Evolutionary conservation across 2,329 filamentous ascomycete genomes (phyloP).

Genomic region (Metarhizium robertsii): DNA sequence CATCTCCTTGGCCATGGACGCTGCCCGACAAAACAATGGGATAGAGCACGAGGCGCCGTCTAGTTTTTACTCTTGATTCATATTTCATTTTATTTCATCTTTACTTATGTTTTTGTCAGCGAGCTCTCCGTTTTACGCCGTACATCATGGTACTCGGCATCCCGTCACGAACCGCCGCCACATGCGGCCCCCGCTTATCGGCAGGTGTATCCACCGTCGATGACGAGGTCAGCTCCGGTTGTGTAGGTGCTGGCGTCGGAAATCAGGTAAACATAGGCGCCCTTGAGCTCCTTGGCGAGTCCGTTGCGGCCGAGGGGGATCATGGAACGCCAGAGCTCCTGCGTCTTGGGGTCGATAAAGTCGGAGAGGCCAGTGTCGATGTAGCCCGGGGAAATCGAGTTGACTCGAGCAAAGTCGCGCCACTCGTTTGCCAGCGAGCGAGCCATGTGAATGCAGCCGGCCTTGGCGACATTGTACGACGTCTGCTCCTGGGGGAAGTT

Average conservation of each 20-base stretch:
- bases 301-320: constrained; percentile 66
- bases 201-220: constrained; percentile 60
- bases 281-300: constrained; percentile 61
- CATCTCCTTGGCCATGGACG: too few species aligned
- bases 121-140: too few species aligned
- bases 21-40: too few species aligned
- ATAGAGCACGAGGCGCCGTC: too few species aligned
- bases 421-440: constrained; percentile 51
- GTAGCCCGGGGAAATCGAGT: constrained; percentile 59
- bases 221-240: constrained; percentile 60
- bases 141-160: too few species aligned
- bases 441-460: constrained; percentile 40
- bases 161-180: too few species aligned
- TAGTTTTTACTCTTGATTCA: too few species aligned
- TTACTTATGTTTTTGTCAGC: too few species aligned
- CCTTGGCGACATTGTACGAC: constrained; percentile 57
- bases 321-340: constrained; percentile 65
- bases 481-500: constrained; percentile 62
- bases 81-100: too few species aligned
- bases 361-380: constrained; percentile 59
- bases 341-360: constrained; percentile 56
- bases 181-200: constrained; percentile 22
- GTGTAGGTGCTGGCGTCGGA: constrained; percentile 69
- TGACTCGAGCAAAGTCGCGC: constrained; percentile 57
- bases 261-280: constrained; percentile 68